Evolutionary conservation across 2,329 filamentous ascomycete genomes (phyloP).

Genomic region (Aspergillus niger): DNA sequence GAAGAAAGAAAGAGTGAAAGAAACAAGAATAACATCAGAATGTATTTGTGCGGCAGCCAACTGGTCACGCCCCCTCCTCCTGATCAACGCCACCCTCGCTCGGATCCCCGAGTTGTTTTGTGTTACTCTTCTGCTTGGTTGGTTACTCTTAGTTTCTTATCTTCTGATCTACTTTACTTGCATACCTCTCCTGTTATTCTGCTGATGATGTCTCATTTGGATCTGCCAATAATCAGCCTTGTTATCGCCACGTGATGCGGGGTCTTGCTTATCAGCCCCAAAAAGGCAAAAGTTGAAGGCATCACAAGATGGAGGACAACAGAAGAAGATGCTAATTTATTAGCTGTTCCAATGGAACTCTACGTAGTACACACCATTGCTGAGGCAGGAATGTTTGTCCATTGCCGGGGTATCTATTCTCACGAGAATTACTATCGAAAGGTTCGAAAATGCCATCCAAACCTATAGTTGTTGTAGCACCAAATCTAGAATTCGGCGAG

Average conservation of each 20-base stretch:
- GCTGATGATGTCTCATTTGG: too few species aligned
- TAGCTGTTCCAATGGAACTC: neutral
- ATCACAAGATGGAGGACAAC: neutral
- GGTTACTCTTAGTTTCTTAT: neutral
- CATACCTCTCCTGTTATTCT: too few species aligned
- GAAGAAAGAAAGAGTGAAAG: neutral
- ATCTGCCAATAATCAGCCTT: constrained; percentile 8
- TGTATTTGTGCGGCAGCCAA: neutral
- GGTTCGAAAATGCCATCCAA: constrained; percentile 14
- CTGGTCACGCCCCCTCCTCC: neutral
- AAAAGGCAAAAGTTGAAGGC: neutral
- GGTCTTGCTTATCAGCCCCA: constrained; percentile 19
- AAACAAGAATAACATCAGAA: constrained; percentile 2
- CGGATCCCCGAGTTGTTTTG: neutral
- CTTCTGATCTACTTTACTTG: neutral
- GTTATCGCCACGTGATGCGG: constrained; percentile 27
- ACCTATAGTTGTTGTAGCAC: constrained; percentile 23
- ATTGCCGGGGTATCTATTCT: constrained; percentile 14
- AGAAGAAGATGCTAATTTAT: too few species aligned
- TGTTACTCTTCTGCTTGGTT: neutral
- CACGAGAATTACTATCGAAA: constrained; percentile 1
- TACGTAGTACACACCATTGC: neutral
- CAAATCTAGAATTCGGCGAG: constrained; percentile 40
- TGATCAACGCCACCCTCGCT: neutral
- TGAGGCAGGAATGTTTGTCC: neutral